Evolutionary conservation across 1,284 basidiomycete genomes (phyloP).

Genomic region (Clitocybe nebularis): DNA sequence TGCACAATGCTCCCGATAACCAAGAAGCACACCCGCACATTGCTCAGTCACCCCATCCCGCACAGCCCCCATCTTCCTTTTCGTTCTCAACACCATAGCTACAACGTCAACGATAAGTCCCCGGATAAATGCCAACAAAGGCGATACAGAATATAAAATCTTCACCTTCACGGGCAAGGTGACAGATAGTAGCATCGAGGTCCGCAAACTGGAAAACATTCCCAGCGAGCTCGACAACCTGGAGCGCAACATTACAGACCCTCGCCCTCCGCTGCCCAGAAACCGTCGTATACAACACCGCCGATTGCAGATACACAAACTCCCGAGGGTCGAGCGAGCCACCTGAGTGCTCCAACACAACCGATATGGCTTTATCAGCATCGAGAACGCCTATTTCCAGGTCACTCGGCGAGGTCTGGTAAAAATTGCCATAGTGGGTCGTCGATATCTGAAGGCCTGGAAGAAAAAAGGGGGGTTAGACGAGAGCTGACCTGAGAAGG

Average conservation of each 20-base stretch:
- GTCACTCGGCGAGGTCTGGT: conserved; percentile 72
- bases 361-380: conserved; percentile 77
- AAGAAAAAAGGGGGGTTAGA: conserved; percentile 12
- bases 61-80: conserved; percentile 70
- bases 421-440: conserved; percentile 77
- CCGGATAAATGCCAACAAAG: not conserved
- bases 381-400: conserved; percentile 81
- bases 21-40: conserved; percentile 81
- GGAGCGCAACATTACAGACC: conserved; percentile 81
- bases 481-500: not conserved
- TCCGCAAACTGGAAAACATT: conserved; percentile 95
- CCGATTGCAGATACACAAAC: conserved; percentile 87
- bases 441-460: conserved; percentile 70
- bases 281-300: conserved; percentile 83
- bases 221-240: conserved; percentile 79
- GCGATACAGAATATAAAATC: not conserved
- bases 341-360: conserved; percentile 61
- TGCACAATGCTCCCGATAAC: conserved; percentile 91
- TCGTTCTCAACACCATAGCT: conserved; percentile 70
- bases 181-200: conserved; percentile 78
- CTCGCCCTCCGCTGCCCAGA: conserved; percentile 84
- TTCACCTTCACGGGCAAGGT: conserved; percentile 77
- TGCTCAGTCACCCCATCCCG: conserved; percentile 84
- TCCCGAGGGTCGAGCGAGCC: conserved; percentile 66
- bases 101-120: not conserved